Base-by-base conservation (phyloP, 129 eudicot genomes). In the Gnaphalium uliginosum region DNA sequence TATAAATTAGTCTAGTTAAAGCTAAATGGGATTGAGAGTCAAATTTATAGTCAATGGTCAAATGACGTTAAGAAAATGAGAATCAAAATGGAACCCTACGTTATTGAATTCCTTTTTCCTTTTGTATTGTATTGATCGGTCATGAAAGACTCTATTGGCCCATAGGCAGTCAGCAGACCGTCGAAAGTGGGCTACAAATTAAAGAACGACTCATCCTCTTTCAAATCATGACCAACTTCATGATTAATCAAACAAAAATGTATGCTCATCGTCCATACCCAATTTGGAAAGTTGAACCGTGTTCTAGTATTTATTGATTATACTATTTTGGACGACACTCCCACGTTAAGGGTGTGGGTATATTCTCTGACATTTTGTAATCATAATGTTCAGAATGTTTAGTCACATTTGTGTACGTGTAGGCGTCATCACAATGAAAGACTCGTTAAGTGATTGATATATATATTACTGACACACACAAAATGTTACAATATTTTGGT, bases 111-210 rank as follows among this genome's bases (percentile, higher is more conserved):
- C 23, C 43, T 35, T 71, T 41, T 37, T 41, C 14, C 4, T 58
- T 68, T 68, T 78, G 62, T 71, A 25, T 51, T 78, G 54, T 53
- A 66, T 35, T 2, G 11, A 35, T 35, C 41, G 11, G 8, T 67
- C 37, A 50, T 67, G 29, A 26, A 68, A 24, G 17, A 35, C 39
- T 21, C 43, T 78, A 70, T 63, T 72, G 39, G 48, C 26, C 18
- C n/a, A 79, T 73, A 64, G 77, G 66, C 72, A 63, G 66, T 72
- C 57, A 63, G 57, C 77, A 71, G 68, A 79, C 83, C 83, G 63
- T 79, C 48, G 48, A 72, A 72, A 79, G 83, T 64, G 83, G 83
- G 78, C 71, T 50, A 67, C 78, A 79, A 63, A 72, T 79, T 63
- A 72, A 71, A 51, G 48, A 71, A 64, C 58, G 27, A 56, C 72